Evolutionary conservation across 208 protist species (phyloP).

Genomic region (Herpetomonas samuelpessoai): DNA sequence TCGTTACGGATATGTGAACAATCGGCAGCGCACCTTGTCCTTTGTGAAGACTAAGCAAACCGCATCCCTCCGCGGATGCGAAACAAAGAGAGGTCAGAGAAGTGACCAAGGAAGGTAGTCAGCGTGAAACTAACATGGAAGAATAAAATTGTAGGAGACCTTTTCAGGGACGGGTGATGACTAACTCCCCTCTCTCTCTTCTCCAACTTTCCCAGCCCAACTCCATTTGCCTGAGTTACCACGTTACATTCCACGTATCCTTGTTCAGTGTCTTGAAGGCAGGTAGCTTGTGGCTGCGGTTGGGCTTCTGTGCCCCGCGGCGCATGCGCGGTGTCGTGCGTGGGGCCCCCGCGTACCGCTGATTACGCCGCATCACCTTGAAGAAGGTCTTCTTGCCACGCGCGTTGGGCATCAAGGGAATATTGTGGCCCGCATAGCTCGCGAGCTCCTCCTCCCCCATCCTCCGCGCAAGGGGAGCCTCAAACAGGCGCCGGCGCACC

Average conservation of each 20-base stretch:
- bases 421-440: constrained; percentile 74
- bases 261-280: constrained; percentile 67
- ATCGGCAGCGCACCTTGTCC: too few species aligned
- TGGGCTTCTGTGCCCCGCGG: constrained; percentile 20
- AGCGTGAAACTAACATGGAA: too few species aligned
- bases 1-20: too few species aligned
- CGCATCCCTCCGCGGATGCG: too few species aligned
- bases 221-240: too few species aligned
- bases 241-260: constrained; percentile 87
- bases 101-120: too few species aligned
- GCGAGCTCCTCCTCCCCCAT: constrained; percentile 62
- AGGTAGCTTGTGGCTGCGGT: constrained; percentile 18
- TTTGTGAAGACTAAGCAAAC: too few species aligned
- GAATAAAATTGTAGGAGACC: too few species aligned
- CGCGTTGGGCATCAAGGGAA: constrained; percentile 72
- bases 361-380: constrained; percentile 61
- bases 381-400: constrained; percentile 60
- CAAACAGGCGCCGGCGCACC: constrained; percentile 59
- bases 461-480: constrained; percentile 52
- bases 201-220: too few species aligned
- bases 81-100: too few species aligned
- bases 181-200: too few species aligned
- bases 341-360: constrained; percentile 64
- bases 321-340: constrained; percentile 30
- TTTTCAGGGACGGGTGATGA: too few species aligned